phyloP scores from a whole-genome alignment of 2,329 filamentous ascomycete genomes.

The Calonectria hawksworthii region DNA sequence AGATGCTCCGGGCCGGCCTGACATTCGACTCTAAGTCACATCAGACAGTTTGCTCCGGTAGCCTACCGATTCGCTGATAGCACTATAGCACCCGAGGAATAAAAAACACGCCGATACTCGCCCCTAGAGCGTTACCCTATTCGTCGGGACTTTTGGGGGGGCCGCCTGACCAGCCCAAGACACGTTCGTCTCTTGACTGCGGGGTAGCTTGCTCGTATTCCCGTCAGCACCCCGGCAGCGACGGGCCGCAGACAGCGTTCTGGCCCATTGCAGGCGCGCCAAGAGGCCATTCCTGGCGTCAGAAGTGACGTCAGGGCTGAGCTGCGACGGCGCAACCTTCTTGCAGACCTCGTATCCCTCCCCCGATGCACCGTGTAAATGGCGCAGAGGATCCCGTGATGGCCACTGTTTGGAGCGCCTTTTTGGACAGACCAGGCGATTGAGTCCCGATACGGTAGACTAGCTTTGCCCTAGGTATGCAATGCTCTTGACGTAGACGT shows the following conservation, averaged over 20 bases:
- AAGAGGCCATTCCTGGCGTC: constrained; percentile 3
- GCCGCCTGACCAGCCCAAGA: not conserved
- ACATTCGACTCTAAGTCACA: constrained; percentile 34
- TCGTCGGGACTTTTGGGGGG: not conserved
- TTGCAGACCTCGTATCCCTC: constrained; percentile 9
- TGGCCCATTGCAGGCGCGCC: not conserved
- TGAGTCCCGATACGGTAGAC: too few relatives aligned
- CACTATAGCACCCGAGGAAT: too few relatives aligned
- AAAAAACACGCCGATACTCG: not conserved
- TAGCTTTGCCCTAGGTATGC: not conserved
- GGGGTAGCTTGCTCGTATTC: constrained; percentile 44
- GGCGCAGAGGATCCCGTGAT: not conserved
- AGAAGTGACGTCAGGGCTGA: constrained; percentile 39
- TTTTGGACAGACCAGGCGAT: not conserved
- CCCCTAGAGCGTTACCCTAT: not conserved
- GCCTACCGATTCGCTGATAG: not conserved
- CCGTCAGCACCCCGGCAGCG: constrained; percentile 17
- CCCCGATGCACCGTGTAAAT: not conserved
- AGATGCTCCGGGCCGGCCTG: constrained; percentile 29
- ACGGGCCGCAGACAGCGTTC: not conserved
- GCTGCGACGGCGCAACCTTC: not conserved
- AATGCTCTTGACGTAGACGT: constrained; percentile 34
- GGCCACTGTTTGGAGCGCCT: not conserved
- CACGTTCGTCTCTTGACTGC: constrained; percentile 24
- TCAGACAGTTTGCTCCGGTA: constrained; percentile 16